Percentiles rank a stretch among this genome's conserved stretches.
Evolutionary conservation across 495 filamentous ascomycete species (phyloP).

Genomic region (Penicillium flavigenum): DNA sequence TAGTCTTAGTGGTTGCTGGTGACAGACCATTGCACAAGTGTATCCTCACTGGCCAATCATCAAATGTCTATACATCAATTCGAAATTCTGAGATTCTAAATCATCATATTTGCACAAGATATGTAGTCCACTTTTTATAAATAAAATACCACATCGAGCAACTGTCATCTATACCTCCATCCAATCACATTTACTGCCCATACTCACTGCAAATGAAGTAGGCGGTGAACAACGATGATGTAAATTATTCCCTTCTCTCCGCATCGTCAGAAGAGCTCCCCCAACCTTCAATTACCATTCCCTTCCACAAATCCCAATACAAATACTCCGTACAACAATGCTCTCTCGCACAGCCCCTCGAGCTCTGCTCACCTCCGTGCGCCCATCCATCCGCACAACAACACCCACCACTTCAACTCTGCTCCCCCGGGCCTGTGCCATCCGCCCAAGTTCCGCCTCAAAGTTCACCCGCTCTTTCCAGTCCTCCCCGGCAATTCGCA

Average conservation of each 20-base stretch:
- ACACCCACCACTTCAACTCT: slow-evolving; percentile 3
- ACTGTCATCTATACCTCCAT: not conserved
- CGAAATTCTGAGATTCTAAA: not conserved
- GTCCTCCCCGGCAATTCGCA: slow-evolving; percentile 31
- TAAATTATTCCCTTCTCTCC: slow-evolving; percentile 9
- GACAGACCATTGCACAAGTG: not conserved
- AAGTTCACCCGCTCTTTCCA: slow-evolving; percentile 30
- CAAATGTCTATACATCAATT: not conserved
- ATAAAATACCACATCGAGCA: slow-evolving; percentile 6
- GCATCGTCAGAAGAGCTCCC: slow-evolving; percentile 9
- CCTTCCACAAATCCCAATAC: not conserved
- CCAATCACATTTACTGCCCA: slow-evolving; percentile 6
- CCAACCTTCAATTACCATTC: not conserved
- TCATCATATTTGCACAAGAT: not conserved
- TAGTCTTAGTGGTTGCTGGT: not conserved
- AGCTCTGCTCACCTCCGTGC: slow-evolving; percentile 24
- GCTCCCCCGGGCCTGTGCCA: slow-evolving; percentile 7
- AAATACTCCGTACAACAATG: slow-evolving; percentile 23
- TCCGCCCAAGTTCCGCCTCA: slow-evolving; percentile 21
- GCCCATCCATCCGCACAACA: slow-evolving; percentile 26
- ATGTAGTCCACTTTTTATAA: not conserved
- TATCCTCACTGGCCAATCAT: not conserved
- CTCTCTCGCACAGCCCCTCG: slow-evolving; percentile 36
- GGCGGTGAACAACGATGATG: slow-evolving; percentile 16
- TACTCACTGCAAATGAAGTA: not conserved